These are phyloP conservation scores for Podaxis sp. DNA, from an alignment of 768 basidiomycete species.

Conservation along the genomic window DNA sequence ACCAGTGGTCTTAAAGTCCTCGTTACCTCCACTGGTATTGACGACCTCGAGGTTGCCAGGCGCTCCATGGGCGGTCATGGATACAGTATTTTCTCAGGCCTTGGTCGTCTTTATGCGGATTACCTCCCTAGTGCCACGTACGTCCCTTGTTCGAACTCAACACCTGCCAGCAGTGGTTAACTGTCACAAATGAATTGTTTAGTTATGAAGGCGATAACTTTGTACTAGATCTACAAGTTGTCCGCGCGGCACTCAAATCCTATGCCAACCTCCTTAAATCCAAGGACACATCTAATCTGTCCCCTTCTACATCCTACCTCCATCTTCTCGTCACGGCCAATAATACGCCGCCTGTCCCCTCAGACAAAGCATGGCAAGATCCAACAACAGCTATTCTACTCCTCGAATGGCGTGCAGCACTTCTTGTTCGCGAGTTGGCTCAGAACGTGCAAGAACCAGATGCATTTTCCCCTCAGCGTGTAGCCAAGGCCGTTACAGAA, in stretches of 20 bases:
- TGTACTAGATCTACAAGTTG: constrained; percentile 70
- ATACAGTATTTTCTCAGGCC: constrained; percentile 62
- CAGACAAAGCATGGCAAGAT: constrained; percentile 28
- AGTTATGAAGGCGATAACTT: constrained; percentile 81
- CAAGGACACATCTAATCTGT: constrained; percentile 26
- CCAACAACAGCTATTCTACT: constrained; percentile 38
- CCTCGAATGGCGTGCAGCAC: constrained; percentile 64
- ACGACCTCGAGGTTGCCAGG: constrained; percentile 61
- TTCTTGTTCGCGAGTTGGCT: constrained; percentile 45
- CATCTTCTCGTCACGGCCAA: constrained; percentile 35
- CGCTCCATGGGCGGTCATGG: constrained; percentile 78
- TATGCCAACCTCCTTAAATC: constrained; percentile 32
- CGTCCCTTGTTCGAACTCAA: constrained; percentile 16
- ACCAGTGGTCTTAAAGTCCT: constrained; percentile 68
- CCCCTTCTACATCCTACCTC: constrained; percentile 52
- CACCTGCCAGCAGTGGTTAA: neutral
- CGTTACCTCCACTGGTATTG: constrained; percentile 44
- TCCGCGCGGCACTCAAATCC: constrained; percentile 65
- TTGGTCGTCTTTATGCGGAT: constrained; percentile 62
- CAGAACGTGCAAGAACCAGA: constrained; percentile 37
- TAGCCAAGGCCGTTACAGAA: constrained; percentile 62
- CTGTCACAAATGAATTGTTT: neutral
- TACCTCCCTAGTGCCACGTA: constrained; percentile 63
- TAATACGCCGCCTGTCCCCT: constrained; percentile 16
- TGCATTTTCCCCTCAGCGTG: constrained; percentile 50